Evolutionary conservation across 1,284 basidiomycete genomes (phyloP), one percentile per base, ranked within the genome.

Genomic region (Ustilago nuda): DNA sequence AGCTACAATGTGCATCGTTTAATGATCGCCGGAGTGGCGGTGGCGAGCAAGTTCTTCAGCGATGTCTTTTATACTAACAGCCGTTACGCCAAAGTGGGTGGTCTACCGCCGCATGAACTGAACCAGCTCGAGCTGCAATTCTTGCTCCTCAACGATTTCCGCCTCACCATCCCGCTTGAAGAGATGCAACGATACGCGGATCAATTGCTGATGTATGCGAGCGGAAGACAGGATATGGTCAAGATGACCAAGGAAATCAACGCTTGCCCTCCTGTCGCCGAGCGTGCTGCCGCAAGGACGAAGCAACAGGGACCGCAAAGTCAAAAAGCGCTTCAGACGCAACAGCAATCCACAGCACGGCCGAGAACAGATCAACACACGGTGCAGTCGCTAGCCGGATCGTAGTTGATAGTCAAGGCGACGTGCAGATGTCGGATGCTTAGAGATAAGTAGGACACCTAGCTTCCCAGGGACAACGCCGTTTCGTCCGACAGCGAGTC

Each of bases 31-130:
- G 96, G 96, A 4, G 93, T 99, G 32, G 98, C 96, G 3, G 96
- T 99, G 9, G 95, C 96, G 19, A 95, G 93, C 88, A 99, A 99
- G 87, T 99, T 99, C 86, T 98, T 98, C 86, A 94, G 93, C 69
- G 96, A 99, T 86, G 95, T 99, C 11, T 99, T 99, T 84, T 98
- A 99, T 87, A 98, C 96, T n/a, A 99, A 99, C 84, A 98, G 95
- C 35, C 90, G 96, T 41, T 99, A 99, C 86, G 96, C 96, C 66
- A 99, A 98, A 90, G 95, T 95, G 72, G 96, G 96, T 61, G 96
- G 96, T 30, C 89, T 99, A 2, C 96, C 96, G 0, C 92, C 95
- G 62, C 89, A 92, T 59, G 96, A 99, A 87, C 90, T 99, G 53
- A 98, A 99, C 85, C 94, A 96, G 84, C 91, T 99, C 60, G 96